These are phyloP conservation scores for sorghum (Sorghum bicolor) DNA, from an alignment of 176 grass and related monocot species.

Conservation along the genomic window DNA sequence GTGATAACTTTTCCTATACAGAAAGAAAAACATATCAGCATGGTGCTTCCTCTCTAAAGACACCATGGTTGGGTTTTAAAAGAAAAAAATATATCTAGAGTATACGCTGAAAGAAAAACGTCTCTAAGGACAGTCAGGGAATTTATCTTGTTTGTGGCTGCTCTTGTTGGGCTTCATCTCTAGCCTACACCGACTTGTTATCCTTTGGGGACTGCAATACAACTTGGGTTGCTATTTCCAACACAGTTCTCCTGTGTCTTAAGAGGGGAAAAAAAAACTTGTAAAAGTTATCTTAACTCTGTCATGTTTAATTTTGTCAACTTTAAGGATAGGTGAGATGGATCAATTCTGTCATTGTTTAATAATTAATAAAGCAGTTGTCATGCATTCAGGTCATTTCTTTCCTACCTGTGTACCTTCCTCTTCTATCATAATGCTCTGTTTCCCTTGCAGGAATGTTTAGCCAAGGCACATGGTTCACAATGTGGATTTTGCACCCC, in stretches of 20 bases:
- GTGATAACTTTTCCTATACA: background rate
- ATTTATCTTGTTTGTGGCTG: background rate
- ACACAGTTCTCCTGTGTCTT: background rate
- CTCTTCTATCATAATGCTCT: conserved; percentile 14
- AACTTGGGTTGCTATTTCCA: background rate
- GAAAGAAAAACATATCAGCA: background rate
- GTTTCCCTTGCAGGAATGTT: conserved; percentile 65
- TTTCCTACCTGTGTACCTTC: background rate
- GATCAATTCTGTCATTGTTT: conserved; percentile 19
- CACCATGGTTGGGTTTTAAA: background rate
- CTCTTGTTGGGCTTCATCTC: background rate
- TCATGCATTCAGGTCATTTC: background rate
- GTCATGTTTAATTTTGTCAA: background rate
- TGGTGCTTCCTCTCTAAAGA: background rate
- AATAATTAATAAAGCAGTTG: background rate
- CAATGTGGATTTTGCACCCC: conserved; percentile 99
- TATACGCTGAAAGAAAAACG: background rate
- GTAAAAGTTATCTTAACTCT: background rate
- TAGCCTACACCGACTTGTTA: background rate
- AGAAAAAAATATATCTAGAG: background rate
- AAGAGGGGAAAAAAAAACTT: background rate
- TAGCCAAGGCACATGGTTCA: conserved; percentile 85
- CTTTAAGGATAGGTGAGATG: background rate
- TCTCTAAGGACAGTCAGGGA: background rate
- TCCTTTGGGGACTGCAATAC: background rate